Evolutionary conservation across 2,329 filamentous ascomycete genomes (phyloP).

Genomic region (Fulvia fulva): DNA sequence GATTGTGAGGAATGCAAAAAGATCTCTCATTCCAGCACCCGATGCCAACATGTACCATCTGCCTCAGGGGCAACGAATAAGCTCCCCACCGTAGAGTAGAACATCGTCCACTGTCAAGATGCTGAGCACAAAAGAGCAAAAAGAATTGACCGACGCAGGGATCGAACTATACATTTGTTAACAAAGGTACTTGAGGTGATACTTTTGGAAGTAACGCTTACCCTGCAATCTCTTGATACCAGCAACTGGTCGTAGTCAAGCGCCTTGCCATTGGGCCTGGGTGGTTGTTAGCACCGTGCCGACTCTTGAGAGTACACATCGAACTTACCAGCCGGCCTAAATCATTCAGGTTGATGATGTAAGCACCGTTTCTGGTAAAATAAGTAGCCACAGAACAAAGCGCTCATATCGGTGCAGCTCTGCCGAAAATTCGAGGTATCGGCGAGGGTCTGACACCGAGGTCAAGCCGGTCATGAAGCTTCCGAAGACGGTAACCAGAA

Average conservation of each 20-base stretch:
- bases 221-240: slow-evolving; percentile 1
- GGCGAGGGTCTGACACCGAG: background rate
- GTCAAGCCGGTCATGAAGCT: background rate
- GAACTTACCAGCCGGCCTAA: background rate
- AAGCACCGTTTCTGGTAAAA: background rate
- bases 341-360: background rate
- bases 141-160: background rate
- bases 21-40: no score
- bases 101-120: no score
- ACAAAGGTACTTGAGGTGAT: background rate
- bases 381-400: background rate
- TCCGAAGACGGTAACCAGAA: background rate
- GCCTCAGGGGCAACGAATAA: no score
- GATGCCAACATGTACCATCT: no score
- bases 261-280: slow-evolving; percentile 55
- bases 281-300: background rate
- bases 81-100: no score
- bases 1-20: no score
- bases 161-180: background rate
- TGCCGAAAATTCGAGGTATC: background rate
- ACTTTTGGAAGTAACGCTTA: background rate
- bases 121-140: background rate
- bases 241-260: slow-evolving; percentile 48
- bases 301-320: background rate
- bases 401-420: background rate